These are phyloP conservation scores for Tetragonia tetragonoides DNA, from an alignment of 148 eudicot species.

Conservation along the genomic window DNA sequence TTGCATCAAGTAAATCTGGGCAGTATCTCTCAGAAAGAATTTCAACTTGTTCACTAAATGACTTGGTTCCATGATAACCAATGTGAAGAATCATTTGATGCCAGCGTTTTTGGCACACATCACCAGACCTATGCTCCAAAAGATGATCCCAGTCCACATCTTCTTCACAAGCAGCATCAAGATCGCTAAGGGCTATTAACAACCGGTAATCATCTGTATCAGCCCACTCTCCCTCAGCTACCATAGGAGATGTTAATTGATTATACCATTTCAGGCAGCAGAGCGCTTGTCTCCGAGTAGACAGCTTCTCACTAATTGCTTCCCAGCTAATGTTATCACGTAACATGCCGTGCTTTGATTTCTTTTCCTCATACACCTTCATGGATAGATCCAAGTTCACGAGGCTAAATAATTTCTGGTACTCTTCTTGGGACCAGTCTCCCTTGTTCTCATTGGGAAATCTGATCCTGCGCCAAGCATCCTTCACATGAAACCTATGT, in stretches of 20 bases:
- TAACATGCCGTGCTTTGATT: constrained; percentile 36
- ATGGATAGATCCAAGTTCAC: constrained; percentile 36
- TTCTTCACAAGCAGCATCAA: constrained; percentile 40
- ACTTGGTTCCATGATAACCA: constrained; percentile 27
- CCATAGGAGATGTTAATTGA: constrained; percentile 35
- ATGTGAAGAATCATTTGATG: constrained; percentile 38
- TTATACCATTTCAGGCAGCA: constrained; percentile 41
- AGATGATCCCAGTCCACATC: constrained; percentile 44
- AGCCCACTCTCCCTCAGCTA: constrained; percentile 34
- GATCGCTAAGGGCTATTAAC: constrained; percentile 27
- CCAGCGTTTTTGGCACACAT: constrained; percentile 37
- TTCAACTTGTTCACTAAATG: constrained; percentile 39
- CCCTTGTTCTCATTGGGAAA: constrained; percentile 26
- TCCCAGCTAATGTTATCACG: constrained; percentile 43
- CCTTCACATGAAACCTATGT: constrained; percentile 35
- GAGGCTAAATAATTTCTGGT: constrained; percentile 31
- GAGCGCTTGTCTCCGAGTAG: constrained; percentile 19
- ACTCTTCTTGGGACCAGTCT: constrained; percentile 43
- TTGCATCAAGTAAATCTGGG: constrained; percentile 30
- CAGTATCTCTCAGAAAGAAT: constrained; percentile 37
- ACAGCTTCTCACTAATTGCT: constrained; percentile 26
- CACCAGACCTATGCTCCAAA: constrained; percentile 41
- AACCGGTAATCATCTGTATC: constrained; percentile 44
- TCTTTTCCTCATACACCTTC: constrained; percentile 30
- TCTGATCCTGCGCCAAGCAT: constrained; percentile 28